These are phyloP conservation scores for Cyberlindnera bimundalis DNA, from an alignment of 805 yeast species.

Conservation along the genomic window DNA sequence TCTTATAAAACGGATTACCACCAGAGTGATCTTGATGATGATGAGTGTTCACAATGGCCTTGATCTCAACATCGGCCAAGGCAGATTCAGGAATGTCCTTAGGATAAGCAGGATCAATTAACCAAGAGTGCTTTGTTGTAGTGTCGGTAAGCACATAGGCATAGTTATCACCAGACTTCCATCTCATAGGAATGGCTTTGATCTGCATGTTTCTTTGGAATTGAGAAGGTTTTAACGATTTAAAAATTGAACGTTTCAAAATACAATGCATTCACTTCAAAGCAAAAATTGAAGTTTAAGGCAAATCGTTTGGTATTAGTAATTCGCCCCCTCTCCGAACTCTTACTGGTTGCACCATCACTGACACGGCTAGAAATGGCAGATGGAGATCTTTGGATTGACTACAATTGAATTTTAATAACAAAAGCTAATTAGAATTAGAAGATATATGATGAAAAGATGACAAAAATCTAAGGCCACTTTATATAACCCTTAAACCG, in stretches of 20 bases:
- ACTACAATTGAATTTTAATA: not conserved
- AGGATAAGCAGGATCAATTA: slow-evolving; percentile 93
- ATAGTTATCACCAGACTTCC: slow-evolving; percentile 93
- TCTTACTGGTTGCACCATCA: no score
- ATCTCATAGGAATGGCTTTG: slow-evolving; percentile 82
- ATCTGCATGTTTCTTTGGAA: slow-evolving; percentile 67
- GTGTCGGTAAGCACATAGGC: slow-evolving; percentile 74
- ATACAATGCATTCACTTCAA: not conserved
- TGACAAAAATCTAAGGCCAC: slow-evolving; percentile 6
- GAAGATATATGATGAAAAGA: slow-evolving; percentile 1
- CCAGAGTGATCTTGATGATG: slow-evolving; percentile 96
- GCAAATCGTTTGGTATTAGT: no score
- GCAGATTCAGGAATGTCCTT: slow-evolving; percentile 51
- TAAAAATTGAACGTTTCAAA: not conserved
- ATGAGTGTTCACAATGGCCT: slow-evolving; percentile 89
- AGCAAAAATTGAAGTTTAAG: no score
- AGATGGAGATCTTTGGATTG: not conserved
- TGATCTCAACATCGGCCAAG: slow-evolving; percentile 44
- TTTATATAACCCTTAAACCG: slow-evolving; percentile 1
- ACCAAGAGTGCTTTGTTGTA: slow-evolving; percentile 63
- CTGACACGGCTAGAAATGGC: not conserved
- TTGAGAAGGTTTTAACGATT: not conserved
- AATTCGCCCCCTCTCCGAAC: no score
- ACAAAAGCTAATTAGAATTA: slow-evolving; percentile 4
- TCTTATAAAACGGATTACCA: slow-evolving; percentile 53